These are phyloP conservation scores for Eimeria maxima DNA, from an alignment of 169 alveolate genomes.

Conservation along the genomic window DNA sequence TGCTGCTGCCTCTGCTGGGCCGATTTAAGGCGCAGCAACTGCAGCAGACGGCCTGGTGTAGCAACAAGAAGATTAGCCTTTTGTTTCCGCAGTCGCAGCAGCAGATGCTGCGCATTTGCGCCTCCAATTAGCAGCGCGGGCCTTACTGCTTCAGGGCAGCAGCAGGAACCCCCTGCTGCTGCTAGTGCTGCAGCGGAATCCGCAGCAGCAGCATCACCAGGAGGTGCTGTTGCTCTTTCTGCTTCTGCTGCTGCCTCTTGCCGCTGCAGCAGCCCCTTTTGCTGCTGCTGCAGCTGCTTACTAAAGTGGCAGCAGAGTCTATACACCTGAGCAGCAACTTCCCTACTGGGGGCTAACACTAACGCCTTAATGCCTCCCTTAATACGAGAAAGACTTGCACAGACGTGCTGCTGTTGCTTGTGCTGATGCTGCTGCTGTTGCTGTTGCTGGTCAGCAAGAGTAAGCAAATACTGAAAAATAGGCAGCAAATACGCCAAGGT, in stretches of 20 bases:
- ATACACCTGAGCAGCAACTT: constrained; percentile 78
- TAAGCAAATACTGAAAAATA: constrained; percentile 34
- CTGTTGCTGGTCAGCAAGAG: not conserved
- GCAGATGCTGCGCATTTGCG: constrained; percentile 20
- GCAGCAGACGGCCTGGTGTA: constrained; percentile 63
- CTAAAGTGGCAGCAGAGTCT: constrained; percentile 38
- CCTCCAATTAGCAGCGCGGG: constrained; percentile 65
- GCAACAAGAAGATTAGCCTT: constrained; percentile 35
- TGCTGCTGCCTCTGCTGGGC: not conserved
- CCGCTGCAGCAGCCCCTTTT: too few relatives aligned
- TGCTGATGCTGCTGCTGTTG: not conserved
- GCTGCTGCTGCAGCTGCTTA: too few relatives aligned
- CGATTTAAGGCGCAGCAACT: constrained; percentile 24
- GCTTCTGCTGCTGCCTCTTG: too few relatives aligned
- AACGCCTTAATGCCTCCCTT: constrained; percentile 40
- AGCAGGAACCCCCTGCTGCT: not conserved
- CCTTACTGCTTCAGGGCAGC: constrained; percentile 39
- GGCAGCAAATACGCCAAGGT: constrained; percentile 95
- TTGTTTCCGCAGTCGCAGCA: too few relatives aligned
- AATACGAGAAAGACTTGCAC: not conserved
- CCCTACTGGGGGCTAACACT: constrained; percentile 77
- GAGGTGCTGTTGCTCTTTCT: too few relatives aligned
- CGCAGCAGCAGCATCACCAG: not conserved
- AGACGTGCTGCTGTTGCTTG: too few relatives aligned
- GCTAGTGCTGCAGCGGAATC: too few relatives aligned